These are phyloP conservation scores for Tylopilus cervinicoccineus DNA, from an alignment of 768 basidiomycete genomes.

Conservation along the genomic window DNA sequence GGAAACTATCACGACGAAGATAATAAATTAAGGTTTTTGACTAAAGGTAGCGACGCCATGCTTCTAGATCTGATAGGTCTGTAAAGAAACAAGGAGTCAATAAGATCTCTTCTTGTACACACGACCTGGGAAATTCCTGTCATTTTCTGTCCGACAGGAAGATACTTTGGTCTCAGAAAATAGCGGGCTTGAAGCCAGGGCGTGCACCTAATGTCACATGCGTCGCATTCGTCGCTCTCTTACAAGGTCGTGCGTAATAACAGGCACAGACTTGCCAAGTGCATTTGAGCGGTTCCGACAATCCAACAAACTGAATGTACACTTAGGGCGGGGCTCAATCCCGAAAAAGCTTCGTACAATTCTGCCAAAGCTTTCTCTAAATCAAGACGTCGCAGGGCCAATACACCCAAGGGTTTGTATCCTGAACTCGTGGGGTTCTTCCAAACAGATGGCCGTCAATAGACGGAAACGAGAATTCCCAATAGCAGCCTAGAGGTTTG, in stretches of 20 bases:
- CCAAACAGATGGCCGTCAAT: conserved; percentile 7
- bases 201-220: neutral
- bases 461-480: conserved; percentile 7
- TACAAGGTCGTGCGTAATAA: neutral
- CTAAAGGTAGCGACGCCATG: conserved; percentile 23
- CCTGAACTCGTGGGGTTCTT: conserved; percentile 6
- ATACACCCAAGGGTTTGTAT: conserved; percentile 1
- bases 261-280: neutral
- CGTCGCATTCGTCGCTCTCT: neutral
- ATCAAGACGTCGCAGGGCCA: conserved; percentile 2
- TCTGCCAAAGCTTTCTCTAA: neutral
- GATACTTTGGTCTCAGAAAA: neutral
- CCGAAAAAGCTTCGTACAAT: neutral
- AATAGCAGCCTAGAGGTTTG: conserved; percentile 6
- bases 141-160: neutral
- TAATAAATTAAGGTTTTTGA: conserved; percentile 26
- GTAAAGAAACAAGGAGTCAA: conserved; percentile 12
- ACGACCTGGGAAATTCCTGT: conserved; percentile 5
- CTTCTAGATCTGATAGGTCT: conserved; percentile 23
- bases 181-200: neutral
- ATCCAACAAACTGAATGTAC: neutral
- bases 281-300: neutral
- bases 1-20: conserved; percentile 18
- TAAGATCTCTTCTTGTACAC: conserved; percentile 17
- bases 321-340: neutral